A percentile compares a stretch with the other conserved stretches of the same genome.
Evolutionary conservation across 108 stramenopile species (phyloP).

Genomic region (Discostella stelligeroides): DNA sequence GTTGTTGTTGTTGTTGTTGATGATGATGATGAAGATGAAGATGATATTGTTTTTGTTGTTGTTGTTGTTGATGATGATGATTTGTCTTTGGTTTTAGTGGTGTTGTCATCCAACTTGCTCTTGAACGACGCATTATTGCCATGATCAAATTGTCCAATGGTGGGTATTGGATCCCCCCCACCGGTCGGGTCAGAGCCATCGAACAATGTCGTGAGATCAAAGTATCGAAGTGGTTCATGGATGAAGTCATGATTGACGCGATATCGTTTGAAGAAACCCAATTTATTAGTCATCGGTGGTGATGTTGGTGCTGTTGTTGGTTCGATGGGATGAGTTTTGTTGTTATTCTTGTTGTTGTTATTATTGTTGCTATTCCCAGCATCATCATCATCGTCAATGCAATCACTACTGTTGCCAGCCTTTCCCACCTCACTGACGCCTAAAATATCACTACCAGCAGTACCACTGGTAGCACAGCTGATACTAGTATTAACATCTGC

Average conservation of each 20-base stretch:
- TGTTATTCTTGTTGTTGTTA: no score
- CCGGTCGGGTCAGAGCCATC: constrained; percentile 61
- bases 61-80: not conserved
- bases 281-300: not conserved
- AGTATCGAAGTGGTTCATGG: constrained; percentile 63
- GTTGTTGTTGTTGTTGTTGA: not conserved
- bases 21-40: not conserved
- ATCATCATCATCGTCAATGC: no score
- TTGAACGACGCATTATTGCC: constrained; percentile 26
- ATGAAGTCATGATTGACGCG: constrained; percentile 81
- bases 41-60: not conserved
- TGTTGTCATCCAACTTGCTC: constrained; percentile 14
- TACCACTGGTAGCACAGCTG: not conserved
- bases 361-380: no score
- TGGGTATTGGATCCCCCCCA: constrained; percentile 79
- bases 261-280: constrained; percentile 63
- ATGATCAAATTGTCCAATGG: constrained; percentile 78
- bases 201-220: constrained; percentile 66
- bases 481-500: constrained; percentile 7
- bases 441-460: not conserved
- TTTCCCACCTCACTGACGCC: no score
- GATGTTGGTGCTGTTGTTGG: not conserved
- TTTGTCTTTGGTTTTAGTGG: no score
- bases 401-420: no score
- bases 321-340: not conserved